phyloP scores from a whole-genome alignment of 257 asterid genomes.

The Marsdenia floribunda region DNA sequence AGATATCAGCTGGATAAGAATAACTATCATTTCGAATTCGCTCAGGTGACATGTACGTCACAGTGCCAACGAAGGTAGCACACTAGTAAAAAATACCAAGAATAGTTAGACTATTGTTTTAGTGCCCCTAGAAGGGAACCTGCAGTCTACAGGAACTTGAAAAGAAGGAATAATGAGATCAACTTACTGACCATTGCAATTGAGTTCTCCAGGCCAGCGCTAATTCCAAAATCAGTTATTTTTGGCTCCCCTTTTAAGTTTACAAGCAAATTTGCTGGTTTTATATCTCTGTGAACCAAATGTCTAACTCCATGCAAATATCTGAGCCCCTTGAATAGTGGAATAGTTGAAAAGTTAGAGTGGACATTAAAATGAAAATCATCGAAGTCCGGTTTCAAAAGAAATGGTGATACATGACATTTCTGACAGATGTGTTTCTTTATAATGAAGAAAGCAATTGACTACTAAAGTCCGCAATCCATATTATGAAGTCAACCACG shows the following conservation, averaged over 20 bases:
- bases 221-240: slow-evolving; percentile 98
- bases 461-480: neutral
- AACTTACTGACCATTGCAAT: slow-evolving; percentile 87
- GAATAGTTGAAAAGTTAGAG: slow-evolving; percentile 15
- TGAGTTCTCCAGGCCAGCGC: slow-evolving; percentile 96
- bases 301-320: slow-evolving; percentile 92
- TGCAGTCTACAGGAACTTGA: neutral
- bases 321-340: slow-evolving; percentile 65
- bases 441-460: neutral
- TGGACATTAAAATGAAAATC: neutral
- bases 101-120: slow-evolving; percentile 12
- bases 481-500: neutral
- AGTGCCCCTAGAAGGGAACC: neutral
- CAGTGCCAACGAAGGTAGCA: slow-evolving; percentile 98
- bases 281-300: slow-evolving; percentile 97
- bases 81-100: slow-evolving; percentile 48
- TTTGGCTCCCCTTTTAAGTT: slow-evolving; percentile 96
- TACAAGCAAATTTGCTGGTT: slow-evolving; percentile 94
- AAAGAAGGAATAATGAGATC: slow-evolving; percentile 1
- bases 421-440: neutral
- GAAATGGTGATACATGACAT: neutral
- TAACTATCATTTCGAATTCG: slow-evolving; percentile 88
- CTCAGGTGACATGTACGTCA: slow-evolving; percentile 98
- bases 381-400: no score
- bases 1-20: slow-evolving; percentile 96